Conservation (phyloP, 2,329 filamentous ascomycete species). For the Neonectria ditissima region DNA sequence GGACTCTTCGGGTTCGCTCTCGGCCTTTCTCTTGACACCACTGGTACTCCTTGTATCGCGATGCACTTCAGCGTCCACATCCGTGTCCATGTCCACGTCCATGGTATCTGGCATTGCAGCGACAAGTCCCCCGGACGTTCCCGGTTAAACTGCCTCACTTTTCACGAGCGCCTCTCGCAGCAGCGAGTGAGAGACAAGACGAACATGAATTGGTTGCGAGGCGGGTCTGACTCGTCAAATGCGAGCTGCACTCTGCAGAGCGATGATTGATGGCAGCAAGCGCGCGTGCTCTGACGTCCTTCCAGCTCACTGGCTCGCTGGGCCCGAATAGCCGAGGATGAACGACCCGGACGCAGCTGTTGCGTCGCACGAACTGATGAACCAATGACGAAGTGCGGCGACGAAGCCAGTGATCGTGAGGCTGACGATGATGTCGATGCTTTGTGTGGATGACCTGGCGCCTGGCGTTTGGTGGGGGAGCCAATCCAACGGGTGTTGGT, state of each 20-base stretch:
- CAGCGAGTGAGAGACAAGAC: not conserved
- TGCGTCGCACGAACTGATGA: conserved; percentile 9
- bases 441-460: not conserved
- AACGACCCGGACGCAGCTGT: not conserved
- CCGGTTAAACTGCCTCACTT: conserved; percentile 15
- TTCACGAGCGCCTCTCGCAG: conserved; percentile 2
- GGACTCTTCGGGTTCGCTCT: conserved; percentile 51
- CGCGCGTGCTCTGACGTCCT: conserved; percentile 1
- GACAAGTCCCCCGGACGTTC: not conserved
- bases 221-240: conserved; percentile 8
- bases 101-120: conserved; percentile 54
- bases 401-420: conserved; percentile 5
- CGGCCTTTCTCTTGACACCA: conserved; percentile 64
- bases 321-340: conserved; percentile 6
- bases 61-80: conserved; percentile 14
- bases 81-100: conserved; percentile 54
- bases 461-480: conserved; percentile 1
- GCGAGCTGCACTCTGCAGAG: conserved; percentile 10
- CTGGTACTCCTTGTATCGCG: conserved; percentile 21
- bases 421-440: conserved; percentile 10
- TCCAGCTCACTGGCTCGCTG: not conserved
- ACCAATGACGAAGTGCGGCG: not conserved
- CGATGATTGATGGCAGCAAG: conserved; percentile 10
- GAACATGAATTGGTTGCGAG: conserved; percentile 12
- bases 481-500: not conserved